phyloP scores from a whole-genome alignment of 176 grass and related monocot genomes.

The Carex pumila region DNA sequence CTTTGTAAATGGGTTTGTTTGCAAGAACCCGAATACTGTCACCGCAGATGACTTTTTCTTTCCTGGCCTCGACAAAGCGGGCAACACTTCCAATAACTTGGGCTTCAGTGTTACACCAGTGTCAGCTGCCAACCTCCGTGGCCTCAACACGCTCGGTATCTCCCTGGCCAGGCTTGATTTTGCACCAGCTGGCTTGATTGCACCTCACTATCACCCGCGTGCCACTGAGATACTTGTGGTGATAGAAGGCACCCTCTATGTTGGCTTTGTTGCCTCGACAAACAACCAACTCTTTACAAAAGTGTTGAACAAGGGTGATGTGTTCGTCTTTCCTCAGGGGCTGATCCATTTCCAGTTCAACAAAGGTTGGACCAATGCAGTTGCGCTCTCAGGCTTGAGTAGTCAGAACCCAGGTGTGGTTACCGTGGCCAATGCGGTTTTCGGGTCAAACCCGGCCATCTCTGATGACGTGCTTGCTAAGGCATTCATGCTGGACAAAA shows the following conservation, averaged over 20 bases:
- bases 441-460: conserved; percentile 22
- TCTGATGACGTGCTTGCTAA: conserved; percentile 7
- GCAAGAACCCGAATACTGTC: conserved; percentile 29
- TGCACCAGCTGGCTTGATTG: conserved; percentile 26
- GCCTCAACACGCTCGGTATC: conserved; percentile 30
- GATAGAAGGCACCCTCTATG: conserved; percentile 25
- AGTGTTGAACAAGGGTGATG: conserved; percentile 34
- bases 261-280: conserved; percentile 28
- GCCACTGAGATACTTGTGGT: conserved; percentile 25
- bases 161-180: conserved; percentile 26
- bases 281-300: conserved; percentile 34
- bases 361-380: neutral
- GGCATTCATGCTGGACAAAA: conserved; percentile 24
- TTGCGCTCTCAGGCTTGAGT: conserved; percentile 15
- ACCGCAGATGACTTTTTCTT: conserved; percentile 22
- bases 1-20: conserved; percentile 23
- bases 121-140: neutral
- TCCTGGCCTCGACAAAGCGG: conserved; percentile 3
- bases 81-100: conserved; percentile 23
- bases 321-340: conserved; percentile 34
- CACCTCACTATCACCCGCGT: conserved; percentile 32
- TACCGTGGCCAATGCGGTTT: neutral
- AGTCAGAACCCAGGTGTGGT: conserved; percentile 31
- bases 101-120: conserved; percentile 25
- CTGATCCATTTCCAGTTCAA: conserved; percentile 36